Evolutionary conservation across 2,329 filamentous ascomycete species (phyloP), one percentile per base, ranked within the genome.

Genomic region (Aspergillus thermomutatus): DNA sequence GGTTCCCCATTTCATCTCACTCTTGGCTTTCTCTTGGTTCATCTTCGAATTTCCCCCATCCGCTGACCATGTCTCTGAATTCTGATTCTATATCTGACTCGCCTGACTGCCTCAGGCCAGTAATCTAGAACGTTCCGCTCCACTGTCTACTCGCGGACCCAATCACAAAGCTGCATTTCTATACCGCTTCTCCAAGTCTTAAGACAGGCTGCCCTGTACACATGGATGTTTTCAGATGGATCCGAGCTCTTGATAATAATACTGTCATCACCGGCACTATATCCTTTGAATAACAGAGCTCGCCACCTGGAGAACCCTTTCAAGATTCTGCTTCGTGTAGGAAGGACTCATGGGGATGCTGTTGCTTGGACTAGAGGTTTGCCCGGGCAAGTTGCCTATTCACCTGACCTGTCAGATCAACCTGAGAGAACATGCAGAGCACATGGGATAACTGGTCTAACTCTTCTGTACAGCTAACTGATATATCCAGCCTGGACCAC

Each of bases 91-190:
- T 19, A 25, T 9, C 46, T 49, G 26, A 10, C 28, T 31, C 53
- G 48, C 49, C 51, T 59, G 34, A 40, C 23, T 58, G 52, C 60
- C 60, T 66, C 47, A 65, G 61, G 62, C 64, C 14, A 4, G 26
- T n/a, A 56, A 64, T 69, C 69, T 71, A 70, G 69, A 71, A 72
- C 60, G 62, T 71, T 72, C 69, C 64, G 65, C 66, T 66, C 63
- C 63, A 63, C 61, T 55, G 48, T 19, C 23, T 23, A 19, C 27
- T 25, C 48, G 53, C 52, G 57, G 59, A 53, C 25, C 60, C 60
- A 63, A 63, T 64, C 53, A 60, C 9, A 17, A 25, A 11, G 5
- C 21, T 41, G 14, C 3, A 14, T 34, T 40, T 28, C n/a, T 23
- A 19, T 23, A 45, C 41, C 41, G 41, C 41, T 23, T 45, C 41